Conservation (phyloP, 257 asterid species). For the Primulina eburnea region DNA sequence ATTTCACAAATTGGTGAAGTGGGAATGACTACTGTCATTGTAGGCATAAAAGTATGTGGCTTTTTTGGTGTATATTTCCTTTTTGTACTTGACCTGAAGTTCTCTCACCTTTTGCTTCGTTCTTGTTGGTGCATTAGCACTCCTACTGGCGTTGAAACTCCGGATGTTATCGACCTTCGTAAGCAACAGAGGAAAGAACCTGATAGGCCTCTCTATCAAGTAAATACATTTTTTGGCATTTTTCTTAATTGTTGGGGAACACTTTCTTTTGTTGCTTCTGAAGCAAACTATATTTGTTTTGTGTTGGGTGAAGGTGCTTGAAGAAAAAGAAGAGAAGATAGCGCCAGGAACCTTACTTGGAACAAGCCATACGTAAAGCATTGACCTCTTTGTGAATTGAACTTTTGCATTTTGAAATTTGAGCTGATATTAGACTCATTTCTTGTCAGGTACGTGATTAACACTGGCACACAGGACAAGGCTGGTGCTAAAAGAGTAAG, state of each 20-base stretch:
- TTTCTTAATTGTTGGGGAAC: neutral
- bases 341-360: constrained; percentile 84
- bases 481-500: constrained; percentile 84
- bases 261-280: neutral
- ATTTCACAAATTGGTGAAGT: too few species aligned
- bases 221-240: constrained; percentile 22
- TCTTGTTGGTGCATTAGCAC: constrained; percentile 48
- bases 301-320: constrained; percentile 64
- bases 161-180: constrained; percentile 97
- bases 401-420: constrained; percentile 11
- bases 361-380: constrained; percentile 73
- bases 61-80: too few species aligned
- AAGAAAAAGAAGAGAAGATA: constrained; percentile 83
- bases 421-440: neutral
- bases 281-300: constrained; percentile 14
- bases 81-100: neutral
- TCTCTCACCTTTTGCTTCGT: constrained; percentile 20
- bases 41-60: too few species aligned
- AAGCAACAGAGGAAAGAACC: constrained; percentile 99
- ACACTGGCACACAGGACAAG: constrained; percentile 87
- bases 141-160: constrained; percentile 98
- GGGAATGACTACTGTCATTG: neutral
- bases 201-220: constrained; percentile 93
- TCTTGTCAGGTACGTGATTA: constrained; percentile 69
- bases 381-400: constrained; percentile 11